Evolutionary conservation across 352 stramenopile genomes (phyloP), one percentile per base, ranked within the genome.

Genomic region (Pythium guiyangense): DNA sequence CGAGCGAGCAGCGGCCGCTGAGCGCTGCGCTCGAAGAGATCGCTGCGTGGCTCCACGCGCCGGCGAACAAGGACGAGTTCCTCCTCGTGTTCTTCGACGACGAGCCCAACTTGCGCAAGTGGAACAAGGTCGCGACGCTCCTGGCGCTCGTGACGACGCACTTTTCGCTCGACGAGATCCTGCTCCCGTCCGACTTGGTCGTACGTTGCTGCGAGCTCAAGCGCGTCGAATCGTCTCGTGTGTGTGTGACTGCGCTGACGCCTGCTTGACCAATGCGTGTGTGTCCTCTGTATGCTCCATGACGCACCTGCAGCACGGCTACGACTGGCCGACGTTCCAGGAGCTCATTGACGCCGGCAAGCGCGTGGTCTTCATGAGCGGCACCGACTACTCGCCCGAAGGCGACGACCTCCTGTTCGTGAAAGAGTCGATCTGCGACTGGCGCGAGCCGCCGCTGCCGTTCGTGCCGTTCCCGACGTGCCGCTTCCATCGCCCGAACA

Each of bases 61-160:
- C 75, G 11, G 73, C 71, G 44, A 82, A 84, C 65, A 59, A 68
- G 42, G 58, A 81, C 45, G 77, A 87, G 57, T 94, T 94, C 43
- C 70, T 94, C 43, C 73, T 94, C 59, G 67, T 94, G 25, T 94
- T 92, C 66, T 94, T 94, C 26, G 84, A 94, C 63, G 82, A 91
- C 50, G 81, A 94, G 43, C 67, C 57, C 10, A 74, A 86, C 49
- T 56, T 94, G 0, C 77, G 82, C 62, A 77, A 75, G 34, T 94
- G 84, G 84, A 87, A 94, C 37, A 94, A 94, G 54, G 74, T 92
- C 8, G 47, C 59, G 45, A 86, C 67, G 18, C 52, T 92, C 48
- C 56, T 92, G 46, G 72, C 74, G 11, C 82, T 88, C 59, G 58
- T 94, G 42, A 86, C 83, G 49, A 49, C 66, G 25, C 69, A 81